Evolutionary conservation across 352 stramenopile genomes (phyloP).

Genomic region (Phytophthora multivora): DNA sequence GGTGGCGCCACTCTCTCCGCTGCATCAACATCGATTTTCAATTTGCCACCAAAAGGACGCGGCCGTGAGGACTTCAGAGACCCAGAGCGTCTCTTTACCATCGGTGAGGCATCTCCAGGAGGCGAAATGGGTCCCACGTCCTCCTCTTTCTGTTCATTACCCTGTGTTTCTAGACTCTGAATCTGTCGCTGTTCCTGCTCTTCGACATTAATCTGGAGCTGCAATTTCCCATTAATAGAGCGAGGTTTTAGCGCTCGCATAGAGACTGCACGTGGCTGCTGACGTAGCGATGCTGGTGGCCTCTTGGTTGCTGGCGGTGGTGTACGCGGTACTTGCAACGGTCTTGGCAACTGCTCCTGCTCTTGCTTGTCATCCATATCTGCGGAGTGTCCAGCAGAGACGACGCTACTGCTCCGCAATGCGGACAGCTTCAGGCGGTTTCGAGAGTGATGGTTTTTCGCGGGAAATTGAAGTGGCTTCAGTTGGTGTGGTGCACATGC

Average conservation of each 20-base stretch:
- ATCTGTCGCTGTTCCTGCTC: background rate
- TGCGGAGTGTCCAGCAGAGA: background rate
- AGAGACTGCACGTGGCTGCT: constrained; percentile 14
- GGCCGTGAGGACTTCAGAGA: constrained; percentile 10
- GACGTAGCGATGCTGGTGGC: background rate
- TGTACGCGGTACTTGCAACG: background rate
- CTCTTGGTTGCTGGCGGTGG: constrained; percentile 2
- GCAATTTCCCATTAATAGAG: constrained; percentile 6
- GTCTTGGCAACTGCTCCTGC: background rate
- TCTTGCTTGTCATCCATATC: constrained; percentile 7
- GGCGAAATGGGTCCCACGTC: background rate
- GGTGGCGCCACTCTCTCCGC: constrained; percentile 30
- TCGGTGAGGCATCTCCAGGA: background rate
- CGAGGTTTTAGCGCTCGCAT: constrained; percentile 7
- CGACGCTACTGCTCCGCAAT: background rate
- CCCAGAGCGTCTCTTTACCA: constrained; percentile 6
- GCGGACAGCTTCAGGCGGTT: constrained; percentile 14
- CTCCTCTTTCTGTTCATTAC: constrained; percentile 13
- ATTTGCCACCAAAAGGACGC: constrained; percentile 27
- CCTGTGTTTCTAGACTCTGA: constrained; percentile 8
- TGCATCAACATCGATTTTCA: constrained; percentile 57
- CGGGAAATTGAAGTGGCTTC: constrained; percentile 2
- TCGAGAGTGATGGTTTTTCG: constrained; percentile 25
- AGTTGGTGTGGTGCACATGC: constrained; percentile 18
- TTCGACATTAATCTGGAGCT: constrained; percentile 8